Conservation (phyloP, 176 grass and related monocot species). For the Oryza meyeriana region DNA sequence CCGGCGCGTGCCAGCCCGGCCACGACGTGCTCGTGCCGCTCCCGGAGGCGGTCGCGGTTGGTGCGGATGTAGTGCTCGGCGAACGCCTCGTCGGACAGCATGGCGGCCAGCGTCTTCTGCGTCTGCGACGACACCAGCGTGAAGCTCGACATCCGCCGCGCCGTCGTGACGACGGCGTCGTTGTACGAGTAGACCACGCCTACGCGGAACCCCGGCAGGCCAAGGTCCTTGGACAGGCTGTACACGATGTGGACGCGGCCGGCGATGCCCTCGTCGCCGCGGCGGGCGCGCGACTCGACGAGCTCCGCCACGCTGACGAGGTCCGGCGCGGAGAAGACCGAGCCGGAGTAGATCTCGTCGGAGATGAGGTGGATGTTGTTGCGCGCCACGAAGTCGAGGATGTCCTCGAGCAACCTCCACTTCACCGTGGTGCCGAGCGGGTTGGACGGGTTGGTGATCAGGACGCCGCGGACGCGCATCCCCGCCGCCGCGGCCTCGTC, state of each 20-base stretch:
- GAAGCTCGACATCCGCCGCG: slow-evolving; percentile 92
- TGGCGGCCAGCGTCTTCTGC: slow-evolving; percentile 67
- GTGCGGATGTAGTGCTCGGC: slow-evolving; percentile 57
- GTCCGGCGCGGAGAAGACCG: slow-evolving; percentile 57
- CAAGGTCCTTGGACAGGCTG: slow-evolving; percentile 92
- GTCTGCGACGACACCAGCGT: slow-evolving; percentile 92
- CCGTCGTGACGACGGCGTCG: slow-evolving; percentile 68
- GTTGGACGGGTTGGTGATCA: slow-evolving; percentile 87
- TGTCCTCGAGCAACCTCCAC: slow-evolving; percentile 33
- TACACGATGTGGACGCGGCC: slow-evolving; percentile 79
- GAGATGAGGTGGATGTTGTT: slow-evolving; percentile 87
- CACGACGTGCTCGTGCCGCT: slow-evolving; percentile 60
- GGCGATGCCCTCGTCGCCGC: not conserved
- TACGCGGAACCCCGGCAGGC: slow-evolving; percentile 71
- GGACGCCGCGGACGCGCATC: slow-evolving; percentile 51
- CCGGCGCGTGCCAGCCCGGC: slow-evolving; percentile 48
- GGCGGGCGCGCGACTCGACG: slow-evolving; percentile 32
- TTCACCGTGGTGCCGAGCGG: slow-evolving; percentile 59
- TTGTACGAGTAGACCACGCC: slow-evolving; percentile 87
- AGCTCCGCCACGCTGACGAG: slow-evolving; percentile 79
- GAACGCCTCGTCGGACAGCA: slow-evolving; percentile 66
- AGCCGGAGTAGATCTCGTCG: slow-evolving; percentile 94
- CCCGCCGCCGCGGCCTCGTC: slow-evolving; percentile 26
- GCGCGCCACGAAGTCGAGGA: slow-evolving; percentile 56
- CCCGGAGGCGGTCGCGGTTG: slow-evolving; percentile 53